A percentile compares a stretch with the other conserved stretches of the same genome.
These are phyloP conservation scores for Gelatoporia subvermispora DNA, from an alignment of 768 basidiomycete genomes.

Conservation along the genomic window DNA sequence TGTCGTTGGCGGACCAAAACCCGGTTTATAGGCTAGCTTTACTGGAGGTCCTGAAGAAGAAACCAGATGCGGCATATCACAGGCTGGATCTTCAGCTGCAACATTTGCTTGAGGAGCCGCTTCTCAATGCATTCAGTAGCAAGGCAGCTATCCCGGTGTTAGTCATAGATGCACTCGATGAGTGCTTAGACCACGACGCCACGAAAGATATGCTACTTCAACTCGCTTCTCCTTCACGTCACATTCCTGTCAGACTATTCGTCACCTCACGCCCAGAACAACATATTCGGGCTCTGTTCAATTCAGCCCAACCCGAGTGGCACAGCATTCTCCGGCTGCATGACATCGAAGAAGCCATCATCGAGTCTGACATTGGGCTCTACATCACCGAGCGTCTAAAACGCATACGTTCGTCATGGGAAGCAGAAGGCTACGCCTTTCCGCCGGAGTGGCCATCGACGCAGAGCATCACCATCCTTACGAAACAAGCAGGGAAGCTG, in stretches of 20 bases:
- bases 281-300: conserved; percentile 15
- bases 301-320: too few relatives aligned
- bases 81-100: not conserved
- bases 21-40: not conserved
- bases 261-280: conserved; percentile 28
- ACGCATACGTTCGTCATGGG: too few relatives aligned
- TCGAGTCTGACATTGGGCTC: too few relatives aligned
- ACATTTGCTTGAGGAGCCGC: conserved; percentile 3
- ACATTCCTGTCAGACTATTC: conserved; percentile 26
- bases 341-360: too few relatives aligned
- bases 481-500: too few relatives aligned
- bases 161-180: conserved; percentile 11
- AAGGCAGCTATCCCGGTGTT: conserved; percentile 1
- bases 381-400: too few relatives aligned
- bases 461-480: too few relatives aligned
- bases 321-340: too few relatives aligned
- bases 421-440: too few relatives aligned
- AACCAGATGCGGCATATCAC: not conserved
- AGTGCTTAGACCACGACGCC: conserved; percentile 8
- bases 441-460: too few relatives aligned
- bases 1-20: conserved; percentile 2
- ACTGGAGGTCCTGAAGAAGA: not conserved
- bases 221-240: conserved; percentile 8
- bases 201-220: conserved; percentile 18
- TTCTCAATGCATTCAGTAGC: not conserved